These are phyloP conservation scores for Trebouxia gelatinosa DNA, from an alignment of 163 green algal genomes.

Conservation along the genomic window DNA sequence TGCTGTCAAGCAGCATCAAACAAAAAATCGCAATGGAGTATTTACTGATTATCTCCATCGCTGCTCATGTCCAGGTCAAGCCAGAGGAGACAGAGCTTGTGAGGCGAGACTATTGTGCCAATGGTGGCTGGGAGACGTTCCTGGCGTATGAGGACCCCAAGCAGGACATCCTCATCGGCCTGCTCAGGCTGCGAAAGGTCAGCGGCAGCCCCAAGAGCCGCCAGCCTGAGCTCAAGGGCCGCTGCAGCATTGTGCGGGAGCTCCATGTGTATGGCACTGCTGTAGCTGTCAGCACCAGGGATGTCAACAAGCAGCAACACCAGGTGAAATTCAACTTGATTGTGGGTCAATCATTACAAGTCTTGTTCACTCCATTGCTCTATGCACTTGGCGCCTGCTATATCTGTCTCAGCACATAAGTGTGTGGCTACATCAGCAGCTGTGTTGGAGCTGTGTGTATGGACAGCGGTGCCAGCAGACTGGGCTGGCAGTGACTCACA, in stretches of 20 bases:
- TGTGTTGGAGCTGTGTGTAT: too few relatives aligned
- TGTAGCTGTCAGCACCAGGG: slow-evolving; percentile 86
- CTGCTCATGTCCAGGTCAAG: slow-evolving; percentile 51
- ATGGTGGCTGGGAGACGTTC: slow-evolving; percentile 97
- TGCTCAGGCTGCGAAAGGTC: slow-evolving; percentile 78
- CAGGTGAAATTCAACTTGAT: too few relatives aligned
- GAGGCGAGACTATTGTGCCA: slow-evolving; percentile 90
- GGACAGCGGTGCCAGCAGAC: too few relatives aligned
- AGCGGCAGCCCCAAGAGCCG: slow-evolving; percentile 34
- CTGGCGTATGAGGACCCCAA: slow-evolving; percentile 92
- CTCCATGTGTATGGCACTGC: slow-evolving; percentile 97
- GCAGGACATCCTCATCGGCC: slow-evolving; percentile 93
- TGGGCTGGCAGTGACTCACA: too few relatives aligned
- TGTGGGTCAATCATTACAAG: slow-evolving; percentile 12
- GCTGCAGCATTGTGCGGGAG: slow-evolving; percentile 84
- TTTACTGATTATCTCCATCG: too few relatives aligned
- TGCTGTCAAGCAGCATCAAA: too few relatives aligned
- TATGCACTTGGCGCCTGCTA: too few relatives aligned
- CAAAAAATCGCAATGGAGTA: too few relatives aligned
- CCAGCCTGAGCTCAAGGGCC: slow-evolving; percentile 73
- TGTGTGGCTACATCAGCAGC: too few relatives aligned
- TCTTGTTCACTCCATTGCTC: neutral
- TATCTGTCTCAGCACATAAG: too few relatives aligned
- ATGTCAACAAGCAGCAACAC: slow-evolving; percentile 88
- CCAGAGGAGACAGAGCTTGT: slow-evolving; percentile 93